These are phyloP conservation scores for Euphorbia celastroides DNA, from an alignment of 441 rosid species.

Conservation along the genomic window DNA sequence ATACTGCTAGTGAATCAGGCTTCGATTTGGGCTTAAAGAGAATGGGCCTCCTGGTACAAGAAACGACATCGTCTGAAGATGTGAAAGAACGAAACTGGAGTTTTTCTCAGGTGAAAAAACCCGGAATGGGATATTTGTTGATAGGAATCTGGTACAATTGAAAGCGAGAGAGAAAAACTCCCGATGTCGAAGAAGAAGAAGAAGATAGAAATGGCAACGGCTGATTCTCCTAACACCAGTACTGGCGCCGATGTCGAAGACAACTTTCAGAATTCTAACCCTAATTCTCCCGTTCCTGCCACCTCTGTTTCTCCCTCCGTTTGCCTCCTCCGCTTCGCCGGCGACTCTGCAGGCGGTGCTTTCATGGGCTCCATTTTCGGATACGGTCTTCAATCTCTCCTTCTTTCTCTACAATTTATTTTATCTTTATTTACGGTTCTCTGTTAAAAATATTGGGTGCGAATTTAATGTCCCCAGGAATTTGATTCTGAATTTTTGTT, in stretches of 20 bases:
- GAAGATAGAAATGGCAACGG: conserved; percentile 33
- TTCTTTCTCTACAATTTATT: not conserved
- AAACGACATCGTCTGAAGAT: not conserved
- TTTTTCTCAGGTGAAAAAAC: not conserved
- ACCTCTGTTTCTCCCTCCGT: conserved; percentile 41
- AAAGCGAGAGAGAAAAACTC: not conserved
- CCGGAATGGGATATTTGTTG: not conserved
- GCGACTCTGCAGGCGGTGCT: conserved; percentile 84
- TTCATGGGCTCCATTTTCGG: conserved; percentile 86
- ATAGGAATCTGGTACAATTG: not conserved
- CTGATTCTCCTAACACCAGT: conserved; percentile 39
- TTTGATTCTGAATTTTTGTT: not conserved
- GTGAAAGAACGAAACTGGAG: not conserved
- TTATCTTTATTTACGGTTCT: not conserved
- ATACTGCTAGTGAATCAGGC: not conserved
- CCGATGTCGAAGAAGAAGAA: not conserved
- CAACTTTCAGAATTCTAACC: conserved; percentile 18
- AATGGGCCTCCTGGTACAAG: not conserved
- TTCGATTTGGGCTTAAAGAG: not conserved
- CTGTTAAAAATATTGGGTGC: not conserved
- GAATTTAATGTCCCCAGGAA: not conserved
- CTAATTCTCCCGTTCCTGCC: conserved; percentile 28
- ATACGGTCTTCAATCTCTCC: conserved; percentile 39
- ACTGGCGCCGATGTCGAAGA: conserved; percentile 28
- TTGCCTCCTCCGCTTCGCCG: conserved; percentile 67